Evolutionary conservation across 73 alveolate genomes (phyloP).

Genomic region (Stentor coeruleus): DNA sequence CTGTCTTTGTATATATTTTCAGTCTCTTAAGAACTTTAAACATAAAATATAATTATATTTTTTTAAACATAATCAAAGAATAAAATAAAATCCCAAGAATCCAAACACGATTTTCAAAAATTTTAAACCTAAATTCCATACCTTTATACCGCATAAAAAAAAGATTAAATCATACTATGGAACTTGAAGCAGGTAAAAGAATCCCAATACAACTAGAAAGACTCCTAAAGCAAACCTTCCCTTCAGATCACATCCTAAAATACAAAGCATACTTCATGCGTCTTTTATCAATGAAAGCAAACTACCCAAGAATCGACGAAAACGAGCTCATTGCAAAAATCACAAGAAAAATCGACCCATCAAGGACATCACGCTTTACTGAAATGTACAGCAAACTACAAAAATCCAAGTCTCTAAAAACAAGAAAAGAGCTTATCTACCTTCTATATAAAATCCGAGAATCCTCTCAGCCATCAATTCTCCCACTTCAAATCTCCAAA

Average conservation of each 20-base stretch:
- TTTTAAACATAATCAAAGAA: no score
- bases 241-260: neutral
- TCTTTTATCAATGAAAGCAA: neutral
- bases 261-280: conserved; percentile 10
- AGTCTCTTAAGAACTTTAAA: conserved; percentile 4
- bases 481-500: neutral
- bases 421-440: neutral
- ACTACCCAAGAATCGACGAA: neutral
- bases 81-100: no score
- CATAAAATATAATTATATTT: neutral
- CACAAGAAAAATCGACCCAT: neutral
- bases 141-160: no score
- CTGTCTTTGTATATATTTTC: conserved; percentile 58
- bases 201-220: neutral
- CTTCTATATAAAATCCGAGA: neutral
- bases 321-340: neutral
- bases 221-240: conserved; percentile 10
- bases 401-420: neutral
- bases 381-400: neutral
- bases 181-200: neutral
- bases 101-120: no score
- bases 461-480: neutral
- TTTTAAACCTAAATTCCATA: no score
- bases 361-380: neutral
- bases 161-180: neutral